Conservation (phyloP, 257 asterid species). For the Solanum chiquidenum region DNA sequence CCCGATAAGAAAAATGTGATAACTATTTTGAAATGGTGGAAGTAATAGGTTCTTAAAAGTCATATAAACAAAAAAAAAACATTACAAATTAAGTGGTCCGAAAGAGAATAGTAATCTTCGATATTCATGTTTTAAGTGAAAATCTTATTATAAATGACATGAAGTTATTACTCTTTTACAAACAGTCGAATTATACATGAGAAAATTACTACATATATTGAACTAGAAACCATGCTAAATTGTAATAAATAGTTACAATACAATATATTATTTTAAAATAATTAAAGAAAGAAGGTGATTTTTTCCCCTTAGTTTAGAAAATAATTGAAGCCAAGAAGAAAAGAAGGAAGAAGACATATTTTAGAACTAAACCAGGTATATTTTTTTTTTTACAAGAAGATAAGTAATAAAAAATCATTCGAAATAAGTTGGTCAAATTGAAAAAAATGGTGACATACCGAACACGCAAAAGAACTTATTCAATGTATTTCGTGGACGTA, state of each 20-base stretch:
- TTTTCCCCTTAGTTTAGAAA: not conserved
- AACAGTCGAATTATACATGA: not conserved
- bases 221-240: not conserved
- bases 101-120: not conserved
- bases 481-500: not conserved
- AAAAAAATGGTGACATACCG: not conserved
- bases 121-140: not conserved
- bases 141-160: not conserved
- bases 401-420: not conserved
- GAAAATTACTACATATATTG: not conserved
- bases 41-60: fast-evolving
- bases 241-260: not conserved
- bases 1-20: too few species aligned
- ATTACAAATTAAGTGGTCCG: not conserved
- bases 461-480: not conserved
- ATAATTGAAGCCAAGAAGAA: not conserved
- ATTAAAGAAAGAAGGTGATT: not conserved
- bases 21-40: too few species aligned
- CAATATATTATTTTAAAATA: not conserved
- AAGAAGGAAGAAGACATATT: not conserved
- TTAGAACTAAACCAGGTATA: not conserved
- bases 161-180: not conserved
- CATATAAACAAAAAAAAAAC: too few species aligned
- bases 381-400: not conserved
- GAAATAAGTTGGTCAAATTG: not conserved